These are phyloP conservation scores for Ogataea haglerorum DNA, from an alignment of 805 yeast genomes.

Conservation along the genomic window DNA sequence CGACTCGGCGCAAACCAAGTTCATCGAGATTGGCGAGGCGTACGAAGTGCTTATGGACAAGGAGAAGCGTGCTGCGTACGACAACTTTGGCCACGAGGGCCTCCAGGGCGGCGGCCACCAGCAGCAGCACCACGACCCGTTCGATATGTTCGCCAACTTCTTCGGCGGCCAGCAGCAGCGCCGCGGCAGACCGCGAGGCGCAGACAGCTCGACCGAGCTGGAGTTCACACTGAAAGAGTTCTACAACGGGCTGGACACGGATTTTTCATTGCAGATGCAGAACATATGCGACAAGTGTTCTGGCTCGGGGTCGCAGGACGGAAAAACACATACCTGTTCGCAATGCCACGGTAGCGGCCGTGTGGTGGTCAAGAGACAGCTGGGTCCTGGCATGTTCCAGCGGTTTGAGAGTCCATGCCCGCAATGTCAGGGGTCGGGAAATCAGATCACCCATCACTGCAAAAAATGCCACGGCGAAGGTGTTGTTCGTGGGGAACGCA, in stretches of 20 bases:
- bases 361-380: slow-evolving; percentile 58
- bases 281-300: slow-evolving; percentile 73
- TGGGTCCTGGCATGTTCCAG: slow-evolving; percentile 91
- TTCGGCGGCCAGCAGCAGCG: slow-evolving; percentile 41
- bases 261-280: slow-evolving; percentile 63
- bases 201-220: slow-evolving; percentile 52
- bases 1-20: slow-evolving; percentile 79
- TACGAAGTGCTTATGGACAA: slow-evolving; percentile 78
- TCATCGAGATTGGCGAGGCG: slow-evolving; percentile 90
- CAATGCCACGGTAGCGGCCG: slow-evolving; percentile 78
- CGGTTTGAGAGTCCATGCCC: slow-evolving; percentile 78
- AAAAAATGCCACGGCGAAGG: slow-evolving; percentile 67
- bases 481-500: slow-evolving; percentile 52
- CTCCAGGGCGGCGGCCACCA: slow-evolving; percentile 49
- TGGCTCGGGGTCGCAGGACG: slow-evolving; percentile 86
- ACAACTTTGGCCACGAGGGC: slow-evolving; percentile 75
- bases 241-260: slow-evolving; percentile 63
- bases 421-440: slow-evolving; percentile 75
- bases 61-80: slow-evolving; percentile 67
- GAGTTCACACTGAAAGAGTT: slow-evolving; percentile 60
- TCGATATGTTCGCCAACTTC: slow-evolving; percentile 62
- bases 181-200: slow-evolving; percentile 52
- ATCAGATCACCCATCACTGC: slow-evolving; percentile 62
- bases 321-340: slow-evolving; percentile 59
- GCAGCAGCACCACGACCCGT: slow-evolving; percentile 32